Evolutionary conservation across 371 early-diverging fungal genomes (phyloP), one percentile per base, ranked within the genome.

Genomic region (Mortierella sp.): DNA sequence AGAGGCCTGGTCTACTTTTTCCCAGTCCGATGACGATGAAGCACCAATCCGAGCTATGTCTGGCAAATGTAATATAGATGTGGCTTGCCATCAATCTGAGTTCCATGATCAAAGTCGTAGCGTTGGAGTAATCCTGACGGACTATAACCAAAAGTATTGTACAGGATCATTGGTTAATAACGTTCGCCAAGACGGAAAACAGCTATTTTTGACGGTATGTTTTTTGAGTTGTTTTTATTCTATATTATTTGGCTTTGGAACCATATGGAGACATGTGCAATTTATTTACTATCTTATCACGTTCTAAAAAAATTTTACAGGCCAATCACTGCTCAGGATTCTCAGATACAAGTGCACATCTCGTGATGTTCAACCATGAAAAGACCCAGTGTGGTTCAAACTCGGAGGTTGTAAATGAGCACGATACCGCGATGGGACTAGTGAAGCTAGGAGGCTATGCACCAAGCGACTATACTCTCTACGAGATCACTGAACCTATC

Each of bases 311-410:
- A 5, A 0, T 19, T 1, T 7, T 61, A 15, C 68, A 86, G 86
- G 88, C 88, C 0, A 69, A 85, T 59, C 88, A 88, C 53, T 88
- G 88, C 49, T 47, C 80, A 10, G 82, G 80, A 0, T 83, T 68
- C 35, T 12, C 66, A 15, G 80, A 86, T 51, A 78, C 83, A 3
- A 69, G 63, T 10, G 75, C 69, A 2, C 85, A 87, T 64, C 42
- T 88, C n/a, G 81, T 86, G 49, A 83, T 84, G 86, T 86, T 88
- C 59, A 88, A 88, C 47, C 81, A 87, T 60, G 79, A 88, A 54
- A 77, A 74, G 62, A 42, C 51, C 12, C 72, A 68, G 1, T 87
- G 88, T 56, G 75, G 76, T 2, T 61, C 63, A 2, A 47, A 34
- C 9, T 59, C 74, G 9, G 76, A 76, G 19, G 64, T 61, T 8